Evolutionary conservation across 2,329 filamentous ascomycete genomes (phyloP), one percentile per base, ranked within the genome.

Genomic region (Diaporthe ampelina): DNA sequence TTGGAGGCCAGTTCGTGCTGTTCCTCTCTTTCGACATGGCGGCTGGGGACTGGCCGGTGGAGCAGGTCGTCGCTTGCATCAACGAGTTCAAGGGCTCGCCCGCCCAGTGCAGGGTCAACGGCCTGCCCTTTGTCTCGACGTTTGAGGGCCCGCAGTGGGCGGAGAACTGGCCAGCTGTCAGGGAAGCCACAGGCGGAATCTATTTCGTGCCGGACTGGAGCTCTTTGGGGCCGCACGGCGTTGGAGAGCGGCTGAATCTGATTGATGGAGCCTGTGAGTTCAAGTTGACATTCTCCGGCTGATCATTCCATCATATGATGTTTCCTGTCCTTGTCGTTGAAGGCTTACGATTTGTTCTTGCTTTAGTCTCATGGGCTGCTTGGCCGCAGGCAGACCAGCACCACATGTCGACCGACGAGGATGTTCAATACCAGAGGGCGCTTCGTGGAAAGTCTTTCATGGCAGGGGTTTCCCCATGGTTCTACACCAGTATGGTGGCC

Each of bases 151-250:
- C 84, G 8, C 78, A 76, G 32, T 85, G 84, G 78, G 81, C 83
- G 6, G 80, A 80, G 32, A 84, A 87, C 78, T 88, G 86, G 86
- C 73, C 77, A 2, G 75, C 77, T 0, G 85, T 88, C 69, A 83
- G 84, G 57, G 73, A 77, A 24, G 76, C 79, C 32, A 82, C 82
- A 0, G 83, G 82, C 1, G 83, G 79, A 10, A 83, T 85, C 35
- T 85, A 82, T 76, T 79, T 87, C 56, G 81, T 87, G 6, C 87
- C 87, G 3, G 85, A 87, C 74, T 89, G 85, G 85, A 83, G 85
- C 13, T 85, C 83, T 5, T 79, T 86, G 1, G 86, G 86, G 1
- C 81, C 84, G 2, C 76, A 76, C 56, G 75, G 75, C 4, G 73
- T 76, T 17, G 63, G 43, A 3, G 17, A 65, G 52, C 71, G 19